A percentile compares a stretch with the other conserved stretches of the same genome.
phyloP scores from a whole-genome alignment of 1,284 basidiomycete species.

The Rhodotorula sp. region DNA sequence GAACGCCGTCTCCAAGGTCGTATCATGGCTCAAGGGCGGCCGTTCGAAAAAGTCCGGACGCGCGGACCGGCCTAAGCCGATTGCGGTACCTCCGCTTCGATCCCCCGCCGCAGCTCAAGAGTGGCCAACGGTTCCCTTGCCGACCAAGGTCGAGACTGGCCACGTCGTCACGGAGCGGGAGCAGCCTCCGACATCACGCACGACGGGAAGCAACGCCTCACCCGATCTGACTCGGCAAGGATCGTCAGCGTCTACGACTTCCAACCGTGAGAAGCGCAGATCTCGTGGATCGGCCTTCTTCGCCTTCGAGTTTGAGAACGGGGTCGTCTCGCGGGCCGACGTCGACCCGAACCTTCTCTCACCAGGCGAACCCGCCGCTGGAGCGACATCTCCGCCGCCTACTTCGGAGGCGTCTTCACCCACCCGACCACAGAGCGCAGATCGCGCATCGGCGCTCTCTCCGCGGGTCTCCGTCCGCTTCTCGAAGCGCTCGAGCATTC shows the following conservation, averaged over 20 bases:
- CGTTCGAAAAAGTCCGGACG: constrained; percentile 30
- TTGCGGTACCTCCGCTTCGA: not conserved
- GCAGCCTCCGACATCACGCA: too few species aligned
- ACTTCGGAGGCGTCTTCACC: constrained; percentile 7
- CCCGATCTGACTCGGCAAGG: not conserved
- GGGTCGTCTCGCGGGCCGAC: constrained; percentile 24
- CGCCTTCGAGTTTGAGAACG: constrained; percentile 40
- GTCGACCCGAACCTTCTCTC: constrained; percentile 24
- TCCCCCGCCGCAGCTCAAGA: not conserved
- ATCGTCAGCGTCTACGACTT: not conserved
- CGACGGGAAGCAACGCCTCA: not conserved
- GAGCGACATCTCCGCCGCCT: constrained; percentile 14
- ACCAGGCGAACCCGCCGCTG: not conserved
- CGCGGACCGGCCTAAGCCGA: constrained; percentile 10
- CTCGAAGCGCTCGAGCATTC: constrained; percentile 45
- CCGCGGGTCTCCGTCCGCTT: constrained; percentile 46
- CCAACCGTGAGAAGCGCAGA: constrained; percentile 5
- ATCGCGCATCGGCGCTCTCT: constrained; percentile 26
- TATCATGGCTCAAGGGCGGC: constrained; percentile 43
- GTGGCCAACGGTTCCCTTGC: not conserved
- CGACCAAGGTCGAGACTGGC: constrained; percentile 27
- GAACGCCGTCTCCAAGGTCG: constrained; percentile 42
- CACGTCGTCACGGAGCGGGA: not conserved
- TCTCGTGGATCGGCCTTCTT: constrained; percentile 34
- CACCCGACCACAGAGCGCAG: constrained; percentile 10